phyloP scores from a whole-genome alignment of 2,329 filamentous ascomycete genomes.

The Diaporthe vexans region DNA sequence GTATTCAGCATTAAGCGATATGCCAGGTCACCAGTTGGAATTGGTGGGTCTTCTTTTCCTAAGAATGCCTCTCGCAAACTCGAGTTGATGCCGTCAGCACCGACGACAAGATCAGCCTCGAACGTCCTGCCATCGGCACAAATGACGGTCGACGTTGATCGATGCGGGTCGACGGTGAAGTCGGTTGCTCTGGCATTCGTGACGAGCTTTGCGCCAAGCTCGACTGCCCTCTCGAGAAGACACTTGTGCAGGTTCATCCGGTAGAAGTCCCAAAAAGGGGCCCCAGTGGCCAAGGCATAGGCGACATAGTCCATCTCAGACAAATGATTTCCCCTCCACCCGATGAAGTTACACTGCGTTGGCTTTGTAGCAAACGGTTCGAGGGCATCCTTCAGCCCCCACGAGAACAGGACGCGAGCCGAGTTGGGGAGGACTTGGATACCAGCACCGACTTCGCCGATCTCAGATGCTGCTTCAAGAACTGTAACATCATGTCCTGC shows the following conservation, averaged over 20 bases:
- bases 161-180: slow-evolving; percentile 53
- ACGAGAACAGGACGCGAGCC: slow-evolving; percentile 60
- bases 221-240: slow-evolving; percentile 60
- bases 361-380: slow-evolving; percentile 57
- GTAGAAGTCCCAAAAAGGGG: slow-evolving; percentile 68
- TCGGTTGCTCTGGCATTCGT: slow-evolving; percentile 59
- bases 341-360: slow-evolving; percentile 61
- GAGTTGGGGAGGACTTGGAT: slow-evolving; percentile 65
- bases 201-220: slow-evolving; percentile 62
- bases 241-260: slow-evolving; percentile 64
- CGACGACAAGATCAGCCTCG: slow-evolving; percentile 60
- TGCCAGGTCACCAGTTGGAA: slow-evolving; percentile 64
- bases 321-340: slow-evolving; percentile 66
- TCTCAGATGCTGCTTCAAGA: slow-evolving; percentile 61
- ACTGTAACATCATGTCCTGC: slow-evolving; percentile 62
- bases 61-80: slow-evolving; percentile 60
- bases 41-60: slow-evolving; percentile 59
- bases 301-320: slow-evolving; percentile 63
- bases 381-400: slow-evolving; percentile 61
- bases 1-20: slow-evolving; percentile 63
- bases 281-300: slow-evolving; percentile 51
- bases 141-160: slow-evolving; percentile 54
- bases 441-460: slow-evolving; percentile 64
- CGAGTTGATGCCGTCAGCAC: slow-evolving; percentile 63
- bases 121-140: slow-evolving; percentile 53